Evolutionary conservation across 306 rosid species (phyloP), one percentile per base, ranked within the genome.

Genomic region (Morella rubra): DNA sequence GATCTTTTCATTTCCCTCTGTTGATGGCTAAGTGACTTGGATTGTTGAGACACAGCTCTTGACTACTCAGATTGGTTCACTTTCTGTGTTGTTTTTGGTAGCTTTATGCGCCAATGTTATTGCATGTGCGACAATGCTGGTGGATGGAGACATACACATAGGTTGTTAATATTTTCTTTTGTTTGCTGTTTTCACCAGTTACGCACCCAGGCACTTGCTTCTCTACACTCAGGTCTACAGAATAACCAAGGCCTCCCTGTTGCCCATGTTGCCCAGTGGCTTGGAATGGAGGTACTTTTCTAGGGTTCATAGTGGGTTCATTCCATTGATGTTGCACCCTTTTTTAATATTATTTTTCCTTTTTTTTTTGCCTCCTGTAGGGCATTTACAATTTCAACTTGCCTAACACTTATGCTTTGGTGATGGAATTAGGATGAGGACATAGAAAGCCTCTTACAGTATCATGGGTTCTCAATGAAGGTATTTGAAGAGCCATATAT

Each of bases 181-280:
- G n/a, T 13, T 52, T 84, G 65, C 52, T 81, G 66, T 75, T 85
- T 86, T 82, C 42, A 80, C 79, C 87, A 92, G 99, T 83, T 95
- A 77, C 91, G 97, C 44, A 88, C 97, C 47, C 97, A 89, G 85
- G 99, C 99, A 59, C 97, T 95, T 77, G 99, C 97, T 80, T 92
- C 96, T 82, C 80, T 95, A 73, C 99, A 92, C 77, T 83, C 91
- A 76, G 97, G 97, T 81, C 87, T 95, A 40, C 97, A 85, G 87
- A 89, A 90, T 86, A 92, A 84, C 81, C 97, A 92, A 84, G 99
- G 99, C 42, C 85, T 95, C 41, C 99, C 99, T 41, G 76, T 95
- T 78, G 68, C 85, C 32, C 96, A 87, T 79, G 90, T 78, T 85
- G 83, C 97, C 66, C 79, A 84, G 66, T 95, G 99, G 99, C 91